phyloP scores from a whole-genome alignment of 2,329 filamentous ascomycete species.

The Claviceps cyperi region DNA sequence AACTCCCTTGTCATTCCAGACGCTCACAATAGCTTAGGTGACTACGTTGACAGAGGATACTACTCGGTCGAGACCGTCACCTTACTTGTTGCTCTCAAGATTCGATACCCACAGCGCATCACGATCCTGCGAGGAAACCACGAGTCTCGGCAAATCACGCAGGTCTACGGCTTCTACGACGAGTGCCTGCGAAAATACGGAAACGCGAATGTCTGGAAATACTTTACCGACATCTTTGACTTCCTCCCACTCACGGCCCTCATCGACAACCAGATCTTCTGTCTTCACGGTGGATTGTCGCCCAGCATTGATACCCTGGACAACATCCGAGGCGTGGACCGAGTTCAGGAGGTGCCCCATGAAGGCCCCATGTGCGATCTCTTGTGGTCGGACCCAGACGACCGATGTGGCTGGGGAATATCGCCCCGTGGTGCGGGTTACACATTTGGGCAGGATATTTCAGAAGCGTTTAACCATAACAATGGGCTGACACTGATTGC shows the following conservation, averaged over 20 bases:
- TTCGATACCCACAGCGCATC: conserved; percentile 93
- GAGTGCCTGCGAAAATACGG: conserved; percentile 98
- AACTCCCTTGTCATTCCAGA: neutral
- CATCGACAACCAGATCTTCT: conserved; percentile 99
- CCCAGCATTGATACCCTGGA: conserved; percentile 93
- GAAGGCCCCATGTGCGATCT: conserved; percentile 98
- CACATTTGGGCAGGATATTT: conserved; percentile 94
- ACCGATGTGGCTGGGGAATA: conserved; percentile 91
- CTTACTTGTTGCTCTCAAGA: conserved; percentile 90
- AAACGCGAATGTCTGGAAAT: conserved; percentile 98
- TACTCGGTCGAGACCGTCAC: conserved; percentile 98
- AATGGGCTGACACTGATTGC: conserved; percentile 93
- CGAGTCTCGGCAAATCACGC: conserved; percentile 96
- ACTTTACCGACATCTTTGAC: conserved; percentile 97
- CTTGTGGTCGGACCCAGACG: conserved; percentile 95
- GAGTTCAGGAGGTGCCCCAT: conserved; percentile 96
- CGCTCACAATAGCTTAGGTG: conserved; percentile 41
- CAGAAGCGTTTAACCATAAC: conserved; percentile 98
- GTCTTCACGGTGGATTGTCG: conserved; percentile 88
- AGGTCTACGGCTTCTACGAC: conserved; percentile 99
- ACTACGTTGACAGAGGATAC: conserved; percentile 97
- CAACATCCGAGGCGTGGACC: conserved; percentile 87
- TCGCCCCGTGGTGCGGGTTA: conserved; percentile 89
- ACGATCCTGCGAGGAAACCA: conserved; percentile 98
- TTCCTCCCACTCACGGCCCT: conserved; percentile 93